Percentiles rank a stretch among this genome's conserved stretches.
These are phyloP conservation scores for Fusarium multiceps DNA, from an alignment of 2,329 filamentous ascomycete genomes.

Conservation along the genomic window DNA sequence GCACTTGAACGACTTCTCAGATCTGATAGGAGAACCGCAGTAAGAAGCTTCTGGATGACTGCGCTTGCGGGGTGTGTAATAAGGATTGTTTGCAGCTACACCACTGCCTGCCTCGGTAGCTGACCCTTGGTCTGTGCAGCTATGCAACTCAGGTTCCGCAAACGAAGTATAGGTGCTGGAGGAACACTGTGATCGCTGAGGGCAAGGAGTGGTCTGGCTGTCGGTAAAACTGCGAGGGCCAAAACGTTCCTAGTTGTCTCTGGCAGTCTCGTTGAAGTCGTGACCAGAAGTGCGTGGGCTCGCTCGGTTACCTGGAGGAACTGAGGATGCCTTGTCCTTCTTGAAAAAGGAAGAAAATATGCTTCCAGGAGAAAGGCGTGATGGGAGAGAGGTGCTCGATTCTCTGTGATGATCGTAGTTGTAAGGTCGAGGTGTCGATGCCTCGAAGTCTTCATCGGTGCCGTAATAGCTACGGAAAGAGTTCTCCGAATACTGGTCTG, in stretches of 20 bases:
- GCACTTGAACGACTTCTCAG: slow-evolving; percentile 17
- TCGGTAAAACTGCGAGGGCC: slow-evolving; percentile 34
- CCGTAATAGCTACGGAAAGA: slow-evolving; percentile 3
- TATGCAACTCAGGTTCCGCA: slow-evolving; percentile 23
- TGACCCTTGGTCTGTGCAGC: slow-evolving; percentile 18
- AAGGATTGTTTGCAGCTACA: slow-evolving; percentile 48
- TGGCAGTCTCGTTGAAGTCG: slow-evolving; percentile 36
- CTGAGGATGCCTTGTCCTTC: slow-evolving; percentile 19
- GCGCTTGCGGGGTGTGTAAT: slow-evolving; percentile 48
- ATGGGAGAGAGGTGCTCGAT: slow-evolving; percentile 27
- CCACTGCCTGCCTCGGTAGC: slow-evolving; percentile 8
- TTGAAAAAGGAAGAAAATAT: slow-evolving; percentile 42
- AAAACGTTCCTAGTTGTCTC: slow-evolving; percentile 45
- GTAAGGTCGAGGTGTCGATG: neutral
- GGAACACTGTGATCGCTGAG: slow-evolving; percentile 14
- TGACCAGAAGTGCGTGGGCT: slow-evolving; percentile 16
- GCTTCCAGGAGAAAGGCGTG: slow-evolving; percentile 28
- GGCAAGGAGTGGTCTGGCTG: slow-evolving; percentile 24
- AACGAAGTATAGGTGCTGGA: slow-evolving; percentile 23
- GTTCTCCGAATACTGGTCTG: neutral
- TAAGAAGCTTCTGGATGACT: slow-evolving; percentile 22
- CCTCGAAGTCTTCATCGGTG: neutral
- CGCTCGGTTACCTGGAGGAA: slow-evolving; percentile 2
- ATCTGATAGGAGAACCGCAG: slow-evolving; percentile 13
- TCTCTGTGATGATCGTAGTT: slow-evolving; percentile 7